These are phyloP conservation scores for Trypethelium eluteriae DNA, from an alignment of 495 filamentous ascomycete genomes.

Conservation along the genomic window DNA sequence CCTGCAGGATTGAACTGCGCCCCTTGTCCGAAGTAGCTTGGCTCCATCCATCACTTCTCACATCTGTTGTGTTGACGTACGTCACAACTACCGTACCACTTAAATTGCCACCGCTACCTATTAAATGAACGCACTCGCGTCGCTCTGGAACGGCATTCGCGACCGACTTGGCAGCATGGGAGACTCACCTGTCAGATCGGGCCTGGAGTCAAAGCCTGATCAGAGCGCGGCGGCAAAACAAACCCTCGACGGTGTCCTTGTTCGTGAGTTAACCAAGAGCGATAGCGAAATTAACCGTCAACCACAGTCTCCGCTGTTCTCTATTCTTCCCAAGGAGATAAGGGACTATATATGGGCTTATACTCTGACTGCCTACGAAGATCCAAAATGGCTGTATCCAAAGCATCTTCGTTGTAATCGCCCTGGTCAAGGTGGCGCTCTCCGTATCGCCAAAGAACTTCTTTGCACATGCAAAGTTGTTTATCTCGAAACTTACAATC, in stretches of 20 bases:
- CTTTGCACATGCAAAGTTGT: constrained; percentile 20
- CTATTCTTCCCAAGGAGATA: constrained; percentile 30
- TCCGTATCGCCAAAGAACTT: constrained; percentile 18
- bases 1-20: no score
- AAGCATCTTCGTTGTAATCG: constrained; percentile 2
- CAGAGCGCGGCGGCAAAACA: neutral
- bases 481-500: constrained; percentile 21
- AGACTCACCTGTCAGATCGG: neutral
- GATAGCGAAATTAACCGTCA: constrained; percentile 19
- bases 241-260: neutral
- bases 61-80: no score
- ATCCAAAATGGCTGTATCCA: constrained; percentile 12
- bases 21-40: no score
- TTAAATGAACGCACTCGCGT: neutral
- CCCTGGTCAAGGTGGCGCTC: neutral
- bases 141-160: neutral
- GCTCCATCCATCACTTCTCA: no score
- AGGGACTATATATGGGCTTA: constrained; percentile 30
- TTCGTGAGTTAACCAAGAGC: neutral
- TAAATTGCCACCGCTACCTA: neutral
- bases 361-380: constrained; percentile 30
- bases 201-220: neutral
- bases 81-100: no score
- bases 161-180: neutral
- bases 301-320: constrained; percentile 28